A percentile compares a stretch with the other conserved stretches of the same genome.
These are phyloP conservation scores for Coemansia sp. DNA, from an alignment of 192 early-diverging fungal genomes.

Conservation along the genomic window DNA sequence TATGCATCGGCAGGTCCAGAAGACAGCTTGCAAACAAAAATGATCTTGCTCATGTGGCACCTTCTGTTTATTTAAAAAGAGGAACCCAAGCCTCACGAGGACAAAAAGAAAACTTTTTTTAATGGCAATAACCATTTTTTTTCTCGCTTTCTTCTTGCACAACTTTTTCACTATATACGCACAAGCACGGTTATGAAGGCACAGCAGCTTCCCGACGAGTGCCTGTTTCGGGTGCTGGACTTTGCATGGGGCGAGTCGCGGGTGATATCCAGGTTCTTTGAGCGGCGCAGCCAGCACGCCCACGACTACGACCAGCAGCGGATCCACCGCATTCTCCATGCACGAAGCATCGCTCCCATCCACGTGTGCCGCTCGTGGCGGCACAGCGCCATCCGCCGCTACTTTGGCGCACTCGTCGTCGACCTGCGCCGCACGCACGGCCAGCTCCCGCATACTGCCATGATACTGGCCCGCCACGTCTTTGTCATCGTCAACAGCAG, in stretches of 20 bases:
- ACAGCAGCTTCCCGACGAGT: constrained; percentile 24
- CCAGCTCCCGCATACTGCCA: background rate
- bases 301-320: constrained; percentile 41
- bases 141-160: background rate
- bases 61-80: background rate
- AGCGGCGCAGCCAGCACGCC: constrained; percentile 16
- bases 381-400: constrained; percentile 5
- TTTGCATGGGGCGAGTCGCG: constrained; percentile 27
- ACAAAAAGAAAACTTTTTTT: constrained; percentile 10
- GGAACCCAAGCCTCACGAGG: background rate
- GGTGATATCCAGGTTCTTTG: constrained; percentile 10
- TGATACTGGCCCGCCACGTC: constrained; percentile 5
- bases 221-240: constrained; percentile 24
- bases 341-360: constrained; percentile 19
- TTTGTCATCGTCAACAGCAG: constrained; percentile 2
- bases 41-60: constrained; percentile 1
- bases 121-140: background rate
- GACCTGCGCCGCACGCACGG: constrained; percentile 1
- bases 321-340: constrained; percentile 15
- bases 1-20: too few species aligned
- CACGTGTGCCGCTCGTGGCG: constrained; percentile 42
- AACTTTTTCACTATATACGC: background rate
- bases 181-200: too few species aligned
- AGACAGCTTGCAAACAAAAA: too few species aligned
- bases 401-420: constrained; percentile 16